Evolutionary conservation across 768 basidiomycete genomes (phyloP).

Genomic region (Butyriboletus loyo): DNA sequence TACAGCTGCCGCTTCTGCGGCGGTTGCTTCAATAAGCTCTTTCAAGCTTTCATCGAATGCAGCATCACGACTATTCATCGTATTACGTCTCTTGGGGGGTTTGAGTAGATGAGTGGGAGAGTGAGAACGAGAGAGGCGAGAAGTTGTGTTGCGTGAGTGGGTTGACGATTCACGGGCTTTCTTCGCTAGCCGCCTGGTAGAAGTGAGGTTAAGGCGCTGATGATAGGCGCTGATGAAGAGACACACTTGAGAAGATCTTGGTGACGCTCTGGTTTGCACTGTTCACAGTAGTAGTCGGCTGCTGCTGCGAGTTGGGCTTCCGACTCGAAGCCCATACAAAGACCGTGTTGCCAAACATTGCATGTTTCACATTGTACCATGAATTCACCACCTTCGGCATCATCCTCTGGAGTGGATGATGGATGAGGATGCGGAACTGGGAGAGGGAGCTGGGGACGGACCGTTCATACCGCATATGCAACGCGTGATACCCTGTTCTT

Average conservation of each 20-base stretch:
- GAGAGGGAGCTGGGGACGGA: constrained; percentile 36
- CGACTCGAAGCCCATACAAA: constrained; percentile 90
- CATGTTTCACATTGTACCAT: constrained; percentile 98
- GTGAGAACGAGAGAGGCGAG: constrained; percentile 72
- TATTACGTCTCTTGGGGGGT: constrained; percentile 85
- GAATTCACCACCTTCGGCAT: constrained; percentile 85
- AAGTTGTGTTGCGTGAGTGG: constrained; percentile 55
- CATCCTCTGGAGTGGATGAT: constrained; percentile 50
- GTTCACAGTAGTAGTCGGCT: constrained; percentile 91
- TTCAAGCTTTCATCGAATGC: constrained; percentile 87
- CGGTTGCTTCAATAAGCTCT: constrained; percentile 71
- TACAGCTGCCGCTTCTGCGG: constrained; percentile 63
- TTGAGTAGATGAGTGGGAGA: constrained; percentile 62
- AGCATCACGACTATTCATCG: constrained; percentile 97
- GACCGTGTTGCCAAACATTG: constrained; percentile 97
- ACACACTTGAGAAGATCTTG: constrained; percentile 76
- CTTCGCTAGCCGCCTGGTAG: constrained; percentile 57
- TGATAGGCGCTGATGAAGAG: constrained; percentile 14
- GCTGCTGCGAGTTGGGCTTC: constrained; percentile 71
- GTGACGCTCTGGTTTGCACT: constrained; percentile 86
- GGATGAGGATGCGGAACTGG: constrained; percentile 22
- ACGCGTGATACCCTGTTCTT: constrained; percentile 62
- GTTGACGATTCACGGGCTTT: constrained; percentile 62
- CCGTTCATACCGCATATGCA: constrained; percentile 84
- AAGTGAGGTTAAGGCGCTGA: constrained; percentile 15